These are phyloP conservation scores for Phaeotremella skinneri DNA, from an alignment of 768 basidiomycete genomes.

Conservation along the genomic window DNA sequence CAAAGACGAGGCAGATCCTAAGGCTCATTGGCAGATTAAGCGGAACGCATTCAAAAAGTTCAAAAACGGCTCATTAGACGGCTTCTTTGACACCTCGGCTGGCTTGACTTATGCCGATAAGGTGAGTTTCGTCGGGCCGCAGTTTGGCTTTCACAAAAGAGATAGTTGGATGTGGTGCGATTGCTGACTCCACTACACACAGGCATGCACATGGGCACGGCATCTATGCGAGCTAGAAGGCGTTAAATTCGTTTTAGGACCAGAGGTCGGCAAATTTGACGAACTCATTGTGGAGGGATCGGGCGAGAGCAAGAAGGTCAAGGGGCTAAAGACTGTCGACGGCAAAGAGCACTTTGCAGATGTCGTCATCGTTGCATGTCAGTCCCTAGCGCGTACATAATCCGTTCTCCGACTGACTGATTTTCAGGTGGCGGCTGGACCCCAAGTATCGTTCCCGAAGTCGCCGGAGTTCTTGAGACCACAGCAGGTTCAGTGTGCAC, in stretches of 20 bases:
- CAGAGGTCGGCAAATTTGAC: conserved; percentile 17
- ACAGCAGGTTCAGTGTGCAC: conserved; percentile 23
- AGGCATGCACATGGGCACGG: conserved; percentile 23
- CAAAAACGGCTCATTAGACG: conserved; percentile 15
- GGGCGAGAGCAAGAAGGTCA: conserved; percentile 14
- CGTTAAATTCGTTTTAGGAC: conserved; percentile 29
- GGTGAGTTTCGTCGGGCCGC: no score
- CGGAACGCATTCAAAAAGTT: conserved; percentile 6
- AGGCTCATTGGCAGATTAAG: conserved; percentile 5
- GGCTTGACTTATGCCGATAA: conserved; percentile 24
- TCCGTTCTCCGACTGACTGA: not conserved
- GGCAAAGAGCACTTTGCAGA: conserved; percentile 18
- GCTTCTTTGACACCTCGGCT: conserved; percentile 24
- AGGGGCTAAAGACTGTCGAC: conserved; percentile 22
- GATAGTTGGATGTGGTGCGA: no score
- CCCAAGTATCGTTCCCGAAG: conserved; percentile 18
- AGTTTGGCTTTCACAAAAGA: no score
- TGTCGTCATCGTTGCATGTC: conserved; percentile 22
- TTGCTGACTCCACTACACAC: not conserved
- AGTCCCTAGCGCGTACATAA: not conserved
- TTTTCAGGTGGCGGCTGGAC: conserved; percentile 24
- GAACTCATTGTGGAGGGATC: conserved; percentile 6
- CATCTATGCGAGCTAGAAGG: conserved; percentile 19
- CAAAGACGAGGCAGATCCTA: conserved; percentile 7
- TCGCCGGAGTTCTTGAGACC: conserved; percentile 15